Base-by-base conservation (phyloP, 2,329 filamentous ascomycete genomes). In the Colletotrichum tropicale region DNA sequence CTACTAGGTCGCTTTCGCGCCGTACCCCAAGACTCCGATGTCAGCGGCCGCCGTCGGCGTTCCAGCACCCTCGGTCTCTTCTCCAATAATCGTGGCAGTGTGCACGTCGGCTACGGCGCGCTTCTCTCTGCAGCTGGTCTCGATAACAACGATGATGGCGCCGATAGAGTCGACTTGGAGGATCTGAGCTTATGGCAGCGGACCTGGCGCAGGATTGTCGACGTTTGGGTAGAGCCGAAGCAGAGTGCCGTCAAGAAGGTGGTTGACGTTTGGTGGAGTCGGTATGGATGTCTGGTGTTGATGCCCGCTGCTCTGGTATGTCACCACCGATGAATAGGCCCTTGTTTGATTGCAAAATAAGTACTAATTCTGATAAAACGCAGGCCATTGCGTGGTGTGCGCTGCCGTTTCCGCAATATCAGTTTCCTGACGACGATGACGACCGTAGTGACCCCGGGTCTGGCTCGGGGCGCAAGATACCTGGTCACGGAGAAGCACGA, bases 1-100 rank as follows among this genome's bases (percentile, higher is more conserved):
- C 84, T 93, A 10, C 89, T 93, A 3, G 92, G 92, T 77, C 90
- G 92, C 52, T 94, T 92, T 84, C 91, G 92, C 76, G 92, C 92
- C 75, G 91, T 93, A 21, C 91, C 90, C 9, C 85, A 87, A 30
- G 84, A 84, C 28, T 82, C 81, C 65, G 82, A 82, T 15, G 71
- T 79, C 56, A 78, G 81, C 60, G 66, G 69, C 34, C 67, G 77
- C 24, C 80, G 81, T 30, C 80, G 81, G 52, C 79, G 80, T 52
- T 84, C 86, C 12, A 80, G 81, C 52, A 80, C 80, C 32, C 79
- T 83, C 52, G 82, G 81, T 21, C 79, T 81, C 71, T 64, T 76
- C 52, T 66, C 71, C 13, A 76, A 80, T 71, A 81, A 84, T 64
- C 84, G 89, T 21, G 89, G 89, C 32, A 91, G 90, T 79, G 89